Evolutionary conservation across 108 stramenopile genomes (phyloP), one percentile per base, ranked within the genome.

Genomic region (Epipyxis sp.): DNA sequence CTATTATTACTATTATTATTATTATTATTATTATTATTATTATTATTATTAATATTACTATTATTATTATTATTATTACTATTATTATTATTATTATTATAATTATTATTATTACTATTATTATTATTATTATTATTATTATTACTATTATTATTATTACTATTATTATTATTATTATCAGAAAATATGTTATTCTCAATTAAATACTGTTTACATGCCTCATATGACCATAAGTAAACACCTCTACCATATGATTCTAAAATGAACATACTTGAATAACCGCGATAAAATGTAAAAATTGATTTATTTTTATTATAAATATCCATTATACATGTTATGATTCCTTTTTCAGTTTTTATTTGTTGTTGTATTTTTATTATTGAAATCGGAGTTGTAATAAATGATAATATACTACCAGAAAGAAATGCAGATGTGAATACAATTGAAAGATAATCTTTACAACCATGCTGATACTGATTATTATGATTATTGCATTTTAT

Each of bases 151-250:
- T n/a, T n/a, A n/a, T n/a, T n/a, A n/a, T n/a, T n/a, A n/a, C n/a
- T n/a, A n/a, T n/a, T n/a, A n/a, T n/a, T n/a, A n/a, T n/a, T n/a
- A n/a, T n/a, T n/a, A n/a, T n/a, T n/a, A n/a, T n/a, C n/a, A n/a
- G n/a, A n/a, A n/a, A n/a, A n/a, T 50, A 50, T 20, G 13, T 6
- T 20, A 50, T 50, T 20, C 46, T 50, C 46, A 20, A 20, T 20
- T 3, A 65, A 6, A 65, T 25, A 20, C 61, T 29, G 34, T 32
- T 65, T 65, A 10, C 20, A 16, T 3, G 25, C 3, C 61, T 65
- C 61, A 32, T 65, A 65, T 3, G 61, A 32, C 61, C 61, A 65
- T 32, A 65, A 32, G 35, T 65, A 65, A 10, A 65, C 61, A 32
- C 61, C 61, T 29, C 61, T 29, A 3, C 61, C 61, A 32, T 16